Conservation (phyloP, 805 yeast genomes). For the Saitoella complicata region DNA sequence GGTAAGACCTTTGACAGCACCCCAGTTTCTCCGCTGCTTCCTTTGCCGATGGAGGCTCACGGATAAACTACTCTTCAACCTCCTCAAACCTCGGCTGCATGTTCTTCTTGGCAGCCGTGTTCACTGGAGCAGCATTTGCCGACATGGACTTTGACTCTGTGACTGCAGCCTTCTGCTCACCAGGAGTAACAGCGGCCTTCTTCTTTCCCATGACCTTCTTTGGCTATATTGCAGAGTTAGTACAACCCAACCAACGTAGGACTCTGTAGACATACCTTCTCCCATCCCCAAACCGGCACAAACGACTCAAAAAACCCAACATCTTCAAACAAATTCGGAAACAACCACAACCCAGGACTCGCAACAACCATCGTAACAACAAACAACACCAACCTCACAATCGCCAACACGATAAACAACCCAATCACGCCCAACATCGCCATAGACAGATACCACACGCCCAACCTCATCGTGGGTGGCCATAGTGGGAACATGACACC, state of each 20-base stretch:
- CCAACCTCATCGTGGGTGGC: constrained; percentile 79
- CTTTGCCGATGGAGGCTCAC: too few species aligned
- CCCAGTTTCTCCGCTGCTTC: too few species aligned
- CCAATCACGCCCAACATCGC: constrained; percentile 57
- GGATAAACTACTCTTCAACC: too few species aligned
- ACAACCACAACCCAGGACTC: constrained; percentile 80
- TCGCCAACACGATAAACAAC: constrained; percentile 58
- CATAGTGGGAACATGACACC: constrained; percentile 78
- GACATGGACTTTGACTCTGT: too few species aligned
- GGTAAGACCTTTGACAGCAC: too few species aligned
- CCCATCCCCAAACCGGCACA: constrained; percentile 78
- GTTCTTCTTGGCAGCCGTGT: too few species aligned
- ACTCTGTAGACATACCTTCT: constrained; percentile 19
- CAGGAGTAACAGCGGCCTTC: too few species aligned
- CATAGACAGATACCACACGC: constrained; percentile 82
- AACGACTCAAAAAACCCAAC: constrained; percentile 89
- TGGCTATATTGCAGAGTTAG: neutral
- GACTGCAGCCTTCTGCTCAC: too few species aligned
- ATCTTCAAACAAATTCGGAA: constrained; percentile 90
- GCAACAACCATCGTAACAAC: constrained; percentile 38
- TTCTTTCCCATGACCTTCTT: too few species aligned
- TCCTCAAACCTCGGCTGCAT: too few species aligned
- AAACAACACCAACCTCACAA: constrained; percentile 60
- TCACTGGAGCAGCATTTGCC: too few species aligned
- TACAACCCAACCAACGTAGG: neutral